Evolutionary conservation across 2,329 filamentous ascomycete genomes (phyloP), one percentile per base, ranked within the genome.

Genomic region (Talaromyces islandicus): DNA sequence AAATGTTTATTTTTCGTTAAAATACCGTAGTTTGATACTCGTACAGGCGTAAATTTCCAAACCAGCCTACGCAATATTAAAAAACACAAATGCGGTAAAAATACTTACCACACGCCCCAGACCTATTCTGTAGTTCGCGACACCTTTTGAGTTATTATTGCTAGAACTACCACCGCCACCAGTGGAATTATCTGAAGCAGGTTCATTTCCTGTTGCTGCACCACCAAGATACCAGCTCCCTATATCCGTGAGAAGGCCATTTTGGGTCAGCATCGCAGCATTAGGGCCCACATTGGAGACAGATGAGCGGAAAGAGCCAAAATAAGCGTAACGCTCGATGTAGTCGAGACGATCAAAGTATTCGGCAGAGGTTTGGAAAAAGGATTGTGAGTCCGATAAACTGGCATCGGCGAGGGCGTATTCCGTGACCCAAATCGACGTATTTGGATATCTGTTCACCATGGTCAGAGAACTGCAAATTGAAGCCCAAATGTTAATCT

Each of bases 301-400:
- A 19, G 54, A 57, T 24, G 59, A 60, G 5, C 55, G 35, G 17
- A 60, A 60, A 7, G 59, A 57, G 9, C 59, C 59, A 14, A 60
- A 60, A 35, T 60, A 60, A 27, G 59, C 57, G 50, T 60, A 60
- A 27, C 59, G 56, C 48, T 60, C 59, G 10, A 60, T 54, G 54
- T 60, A 60, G 19, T 60, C 59, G 38, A 60, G 25, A 21, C 59
- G 59, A 54, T 60, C 59, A 46, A 60, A 60, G n/a, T 60, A 60
- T 32, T 60, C 59, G 11, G 55, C 54, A 25, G 59, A 60, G 2
- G 54, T 60, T 38, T 60, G 59, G 29, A 60, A 60, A 38, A 60
- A 60, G 10, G 59, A 53, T 24, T 57, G 50, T 2, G 59, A 54
- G 14, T 54, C 38, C 7, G 56, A 54, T 27, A 60, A 14, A 51